Percentiles rank a stretch among this genome's conserved stretches.
phyloP scores from a whole-genome alignment of 139 green algal genomes.

The Klebsormidium nitens region DNA sequence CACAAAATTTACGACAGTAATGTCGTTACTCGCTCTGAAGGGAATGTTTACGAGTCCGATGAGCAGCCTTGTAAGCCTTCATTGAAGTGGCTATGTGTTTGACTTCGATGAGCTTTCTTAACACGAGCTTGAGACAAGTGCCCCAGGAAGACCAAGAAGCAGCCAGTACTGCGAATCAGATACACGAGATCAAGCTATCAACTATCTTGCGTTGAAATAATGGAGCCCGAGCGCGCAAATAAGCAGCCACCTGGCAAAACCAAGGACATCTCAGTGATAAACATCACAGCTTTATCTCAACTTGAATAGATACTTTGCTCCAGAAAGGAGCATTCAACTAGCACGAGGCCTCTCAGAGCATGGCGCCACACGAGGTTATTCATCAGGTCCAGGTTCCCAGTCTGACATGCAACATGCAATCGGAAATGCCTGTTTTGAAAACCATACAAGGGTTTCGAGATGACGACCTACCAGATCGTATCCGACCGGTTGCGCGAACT shows the following conservation, averaged over 20 bases:
- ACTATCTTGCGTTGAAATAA: too few relatives aligned
- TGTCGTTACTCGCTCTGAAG: too few relatives aligned
- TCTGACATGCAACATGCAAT: background rate
- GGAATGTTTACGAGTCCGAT: too few relatives aligned
- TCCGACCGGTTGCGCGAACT: slow-evolving; percentile 25
- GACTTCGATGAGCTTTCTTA: background rate
- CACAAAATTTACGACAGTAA: slow-evolving; percentile 4
- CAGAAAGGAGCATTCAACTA: slow-evolving; percentile 1
- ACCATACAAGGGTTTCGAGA: background rate
- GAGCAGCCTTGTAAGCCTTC: too few relatives aligned
- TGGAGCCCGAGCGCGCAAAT: too few relatives aligned
- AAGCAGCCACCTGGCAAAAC: too few relatives aligned
- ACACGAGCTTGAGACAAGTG: background rate
- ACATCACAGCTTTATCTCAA: background rate
- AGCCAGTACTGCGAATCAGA: too few relatives aligned
- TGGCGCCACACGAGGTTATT: too few relatives aligned
- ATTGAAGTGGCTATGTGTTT: background rate
- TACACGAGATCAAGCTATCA: too few relatives aligned
- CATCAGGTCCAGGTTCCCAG: too few relatives aligned
- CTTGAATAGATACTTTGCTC: background rate
- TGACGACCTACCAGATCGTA: slow-evolving; percentile 34
- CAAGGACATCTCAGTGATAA: too few relatives aligned
- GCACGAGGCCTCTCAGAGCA: too few relatives aligned
- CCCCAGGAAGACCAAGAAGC: background rate
- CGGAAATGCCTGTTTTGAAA: background rate